Conservation (phyloP, 2,329 filamentous ascomycete species). For the Venturia pyrina region DNA sequence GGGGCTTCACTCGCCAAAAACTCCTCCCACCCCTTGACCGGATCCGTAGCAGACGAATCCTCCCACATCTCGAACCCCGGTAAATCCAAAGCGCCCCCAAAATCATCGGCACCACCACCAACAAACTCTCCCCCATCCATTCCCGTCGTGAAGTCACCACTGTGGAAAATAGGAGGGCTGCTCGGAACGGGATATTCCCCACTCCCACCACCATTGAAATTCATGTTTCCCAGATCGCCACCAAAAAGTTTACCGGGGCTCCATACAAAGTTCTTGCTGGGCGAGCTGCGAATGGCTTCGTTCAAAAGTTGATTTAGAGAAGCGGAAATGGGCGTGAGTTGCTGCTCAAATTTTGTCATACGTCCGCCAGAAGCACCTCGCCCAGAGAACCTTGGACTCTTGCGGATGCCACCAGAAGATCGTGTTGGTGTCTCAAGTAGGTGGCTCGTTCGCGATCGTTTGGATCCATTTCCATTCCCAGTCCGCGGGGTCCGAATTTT, state of each 20-base stretch:
- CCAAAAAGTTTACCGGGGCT: conserved; percentile 14
- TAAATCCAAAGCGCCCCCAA: not conserved
- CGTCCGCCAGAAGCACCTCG: not conserved
- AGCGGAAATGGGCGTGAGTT: conserved; percentile 48
- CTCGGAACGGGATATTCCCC: not conserved
- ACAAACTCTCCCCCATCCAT: not conserved
- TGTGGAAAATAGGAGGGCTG: conserved; percentile 1
- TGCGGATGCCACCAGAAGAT: conserved; percentile 29
- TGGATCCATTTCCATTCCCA: conserved; percentile 24
- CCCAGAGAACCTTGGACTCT: conserved; percentile 18
- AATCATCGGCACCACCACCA: not conserved
- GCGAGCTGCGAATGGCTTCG: conserved; percentile 31
- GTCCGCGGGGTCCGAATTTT: conserved; percentile 25
- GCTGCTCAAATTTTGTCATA: conserved; percentile 16
- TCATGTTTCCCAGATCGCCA: conserved; percentile 23
- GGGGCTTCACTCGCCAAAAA: not conserved
- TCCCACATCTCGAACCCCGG: conserved; percentile 7
- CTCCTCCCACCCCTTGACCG: conserved; percentile 3
- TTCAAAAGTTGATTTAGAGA: conserved; percentile 56
- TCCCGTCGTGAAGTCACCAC: not conserved
- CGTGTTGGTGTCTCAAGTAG: conserved; percentile 23
- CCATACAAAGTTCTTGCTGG: conserved; percentile 21
- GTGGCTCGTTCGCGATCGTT: conserved; percentile 17
- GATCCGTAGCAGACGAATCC: conserved; percentile 10
- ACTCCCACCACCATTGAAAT: conserved; percentile 17